phyloP scores from a whole-genome alignment of 2,329 filamentous ascomycete species.

The Aspergillus sp. region DNA sequence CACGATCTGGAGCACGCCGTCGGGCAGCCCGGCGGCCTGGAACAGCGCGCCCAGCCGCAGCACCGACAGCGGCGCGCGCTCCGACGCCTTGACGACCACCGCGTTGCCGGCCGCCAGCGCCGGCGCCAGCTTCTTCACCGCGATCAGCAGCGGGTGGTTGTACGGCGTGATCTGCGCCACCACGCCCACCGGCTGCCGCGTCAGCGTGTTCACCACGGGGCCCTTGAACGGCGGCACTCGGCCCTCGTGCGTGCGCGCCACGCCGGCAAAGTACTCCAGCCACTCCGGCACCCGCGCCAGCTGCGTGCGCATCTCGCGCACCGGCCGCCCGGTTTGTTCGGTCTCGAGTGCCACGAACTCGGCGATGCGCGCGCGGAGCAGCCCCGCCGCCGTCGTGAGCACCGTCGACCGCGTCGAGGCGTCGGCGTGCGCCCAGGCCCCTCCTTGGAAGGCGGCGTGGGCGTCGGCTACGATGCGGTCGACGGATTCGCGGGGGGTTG shows the following conservation, averaged over 20 bases:
- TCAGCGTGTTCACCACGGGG: constrained; percentile 38
- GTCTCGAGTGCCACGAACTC: constrained; percentile 64
- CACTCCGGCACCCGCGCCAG: constrained; percentile 58
- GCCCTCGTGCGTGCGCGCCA: constrained; percentile 67
- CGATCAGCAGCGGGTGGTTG: constrained; percentile 39
- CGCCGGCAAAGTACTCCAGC: constrained; percentile 69
- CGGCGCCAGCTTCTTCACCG: constrained; percentile 39
- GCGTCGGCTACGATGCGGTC: constrained; percentile 48
- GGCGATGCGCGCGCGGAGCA: constrained; percentile 54
- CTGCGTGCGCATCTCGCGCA: constrained; percentile 70
- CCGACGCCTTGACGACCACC: constrained; percentile 40
- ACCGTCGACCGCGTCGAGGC: constrained; percentile 61
- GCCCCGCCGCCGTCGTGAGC: constrained; percentile 58
- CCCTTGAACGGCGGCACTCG: constrained; percentile 62
- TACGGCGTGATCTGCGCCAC: constrained; percentile 41
- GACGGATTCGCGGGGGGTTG: constrained; percentile 55
- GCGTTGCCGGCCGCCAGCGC: constrained; percentile 42
- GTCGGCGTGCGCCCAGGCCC: constrained; percentile 57
- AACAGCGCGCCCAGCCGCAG: constrained; percentile 41
- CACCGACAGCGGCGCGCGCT: constrained; percentile 45
- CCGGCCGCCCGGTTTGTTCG: constrained; percentile 64
- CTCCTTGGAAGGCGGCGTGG: constrained; percentile 44
- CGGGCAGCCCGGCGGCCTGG: constrained; percentile 42
- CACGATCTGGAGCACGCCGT: constrained; percentile 47
- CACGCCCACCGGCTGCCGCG: constrained; percentile 37